These are phyloP conservation scores for Pleurotus cornucopiae DNA, from an alignment of 768 basidiomycete genomes.

Conservation along the genomic window DNA sequence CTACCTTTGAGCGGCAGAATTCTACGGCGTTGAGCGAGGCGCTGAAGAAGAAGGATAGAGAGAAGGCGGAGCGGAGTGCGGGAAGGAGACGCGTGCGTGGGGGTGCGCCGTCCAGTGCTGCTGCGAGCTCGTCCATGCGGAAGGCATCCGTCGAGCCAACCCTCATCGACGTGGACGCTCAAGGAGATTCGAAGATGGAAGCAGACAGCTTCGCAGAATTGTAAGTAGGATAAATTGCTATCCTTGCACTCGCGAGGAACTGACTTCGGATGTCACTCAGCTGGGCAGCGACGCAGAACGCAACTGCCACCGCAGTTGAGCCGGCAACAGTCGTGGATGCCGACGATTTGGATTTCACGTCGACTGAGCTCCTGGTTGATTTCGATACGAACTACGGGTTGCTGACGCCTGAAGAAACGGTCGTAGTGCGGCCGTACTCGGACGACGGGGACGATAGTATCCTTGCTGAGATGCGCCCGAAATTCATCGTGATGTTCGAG, in stretches of 20 bases:
- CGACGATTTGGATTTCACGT: constrained; percentile 30
- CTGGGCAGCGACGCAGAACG: constrained; percentile 28
- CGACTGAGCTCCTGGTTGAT: constrained; percentile 39
- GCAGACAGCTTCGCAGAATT: constrained; percentile 53
- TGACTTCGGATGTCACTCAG: constrained; percentile 15
- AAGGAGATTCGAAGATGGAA: constrained; percentile 38
- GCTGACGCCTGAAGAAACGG: constrained; percentile 69
- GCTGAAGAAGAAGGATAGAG: constrained; percentile 71
- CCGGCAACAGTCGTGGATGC: constrained; percentile 19
- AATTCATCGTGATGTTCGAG: constrained; percentile 94
- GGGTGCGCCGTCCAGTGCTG: constrained; percentile 44
- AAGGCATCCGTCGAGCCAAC: too few species aligned
- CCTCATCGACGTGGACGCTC: too few species aligned
- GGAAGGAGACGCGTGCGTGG: constrained; percentile 76
- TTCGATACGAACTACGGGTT: constrained; percentile 82
- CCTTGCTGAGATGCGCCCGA: constrained; percentile 81
- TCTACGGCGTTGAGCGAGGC: constrained; percentile 60
- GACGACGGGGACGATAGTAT: constrained; percentile 92
- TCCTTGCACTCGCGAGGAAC: neutral
- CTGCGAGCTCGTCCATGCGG: neutral
- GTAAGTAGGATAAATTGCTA: constrained; percentile 32
- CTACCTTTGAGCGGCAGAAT: constrained; percentile 11
- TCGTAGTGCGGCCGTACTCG: constrained; percentile 83
- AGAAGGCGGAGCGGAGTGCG: constrained; percentile 51
- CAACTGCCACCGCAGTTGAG: constrained; percentile 15